Evolutionary conservation across 441 rosid genomes (phyloP).

Genomic region (Gossypium schwendimanii): DNA sequence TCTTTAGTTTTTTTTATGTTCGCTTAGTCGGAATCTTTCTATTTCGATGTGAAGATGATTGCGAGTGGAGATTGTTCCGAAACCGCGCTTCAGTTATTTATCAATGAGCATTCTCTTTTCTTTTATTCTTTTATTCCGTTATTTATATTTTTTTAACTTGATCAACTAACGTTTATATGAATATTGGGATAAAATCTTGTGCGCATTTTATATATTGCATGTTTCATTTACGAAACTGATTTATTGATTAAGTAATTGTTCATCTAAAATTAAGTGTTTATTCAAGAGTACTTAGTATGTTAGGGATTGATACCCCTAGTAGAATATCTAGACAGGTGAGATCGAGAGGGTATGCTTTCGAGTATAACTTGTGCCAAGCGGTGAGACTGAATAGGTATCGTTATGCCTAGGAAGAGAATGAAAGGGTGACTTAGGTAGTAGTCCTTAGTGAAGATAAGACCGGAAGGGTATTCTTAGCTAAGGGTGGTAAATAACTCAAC

Average conservation of each 20-base stretch:
- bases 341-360: background rate
- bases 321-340: background rate
- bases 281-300: background rate
- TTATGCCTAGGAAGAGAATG: background rate
- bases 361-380: background rate
- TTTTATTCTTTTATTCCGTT: too few species aligned
- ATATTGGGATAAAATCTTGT: background rate
- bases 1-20: too few species aligned
- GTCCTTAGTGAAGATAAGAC: too few species aligned
- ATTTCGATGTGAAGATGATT: too few species aligned
- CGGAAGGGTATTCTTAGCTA: too few species aligned
- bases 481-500: background rate
- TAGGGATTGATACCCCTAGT: background rate
- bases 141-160: too few species aligned
- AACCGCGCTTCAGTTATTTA: too few species aligned
- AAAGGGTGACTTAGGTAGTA: background rate
- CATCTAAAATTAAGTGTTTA: background rate
- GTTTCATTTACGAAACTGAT: background rate
- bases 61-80: too few species aligned
- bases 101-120: too few species aligned
- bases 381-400: background rate
- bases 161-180: too few species aligned
- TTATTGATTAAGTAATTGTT: too few species aligned
- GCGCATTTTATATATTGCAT: background rate
- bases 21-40: too few species aligned